Evolutionary conservation across 2,329 filamentous ascomycete genomes (phyloP), one percentile per base, ranked within the genome.

Genomic region (Trichophyton rubrum): DNA sequence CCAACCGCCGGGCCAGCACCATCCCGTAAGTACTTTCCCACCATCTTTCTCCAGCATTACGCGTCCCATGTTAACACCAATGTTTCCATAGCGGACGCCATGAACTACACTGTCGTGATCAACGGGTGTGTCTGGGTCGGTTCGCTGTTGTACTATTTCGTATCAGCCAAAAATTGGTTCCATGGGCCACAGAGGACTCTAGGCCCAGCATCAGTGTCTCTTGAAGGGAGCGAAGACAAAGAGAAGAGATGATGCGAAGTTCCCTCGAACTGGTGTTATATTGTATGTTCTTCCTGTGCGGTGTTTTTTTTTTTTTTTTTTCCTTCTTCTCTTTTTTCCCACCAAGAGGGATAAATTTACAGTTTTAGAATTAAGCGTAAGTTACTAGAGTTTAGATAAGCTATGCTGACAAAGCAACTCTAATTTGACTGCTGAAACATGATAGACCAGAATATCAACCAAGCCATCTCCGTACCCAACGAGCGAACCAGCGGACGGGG

Each of bases 91-190:
- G 73, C 75, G 0, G 63, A 77, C 45, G 71, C 71, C 15, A 85
- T 85, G 83, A 86, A 85, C 65, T 85, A 85, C 67, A 84, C 82
- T 0, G 77, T 84, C 1, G 82, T 84, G 0, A 81, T 86, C 62
- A 84, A 84, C 63, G 75, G 75, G 38, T 77, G 78, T 3, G 78
- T 85, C 1, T 85, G 83, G 83, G 72, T 79, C 13, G 81, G 81
- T 1, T 76, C 78, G 0, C 68, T 83, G 65, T 57, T 74, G 0
- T 85, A 85, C 68, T 85, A 84, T 67, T 75, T 75, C 63, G 64
- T 82, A 27, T 77, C 80, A 71, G 82, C 82, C 5, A 73, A 77
- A 60, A 84, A 83, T 68, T 84, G 80, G 77, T 84, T 83, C 66
- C 82, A 74, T 1, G 82, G 82, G 0, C 82, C 82, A 2, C 82